Conservation (phyloP, 768 basidiomycete species). For the Symmetrospora coprosmae region DNA sequence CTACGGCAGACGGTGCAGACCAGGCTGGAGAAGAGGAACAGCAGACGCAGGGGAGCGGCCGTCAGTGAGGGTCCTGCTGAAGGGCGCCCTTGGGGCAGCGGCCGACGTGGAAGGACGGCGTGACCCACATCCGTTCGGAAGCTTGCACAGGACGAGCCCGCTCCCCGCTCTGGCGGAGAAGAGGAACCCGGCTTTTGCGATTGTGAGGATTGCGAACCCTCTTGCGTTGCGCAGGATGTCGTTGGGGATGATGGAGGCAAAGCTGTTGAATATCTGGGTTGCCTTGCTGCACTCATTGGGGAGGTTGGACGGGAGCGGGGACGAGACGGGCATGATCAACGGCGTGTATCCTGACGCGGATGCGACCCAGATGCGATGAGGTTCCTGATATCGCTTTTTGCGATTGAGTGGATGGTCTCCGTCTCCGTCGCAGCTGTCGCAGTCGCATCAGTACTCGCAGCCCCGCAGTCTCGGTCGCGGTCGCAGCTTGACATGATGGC, state of each 20-base stretch:
- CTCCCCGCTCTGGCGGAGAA: slow-evolving; percentile 31
- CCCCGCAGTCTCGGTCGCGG: no score
- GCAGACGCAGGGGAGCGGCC: no score
- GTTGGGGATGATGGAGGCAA: slow-evolving; percentile 29
- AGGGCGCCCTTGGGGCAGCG: no score
- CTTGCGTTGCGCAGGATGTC: slow-evolving; percentile 30
- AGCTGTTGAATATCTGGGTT: slow-evolving; percentile 20
- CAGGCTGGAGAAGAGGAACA: slow-evolving; percentile 48
- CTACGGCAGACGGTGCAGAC: slow-evolving; percentile 85
- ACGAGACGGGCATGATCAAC: slow-evolving; percentile 7
- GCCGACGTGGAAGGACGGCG: no score
- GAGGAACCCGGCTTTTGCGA: slow-evolving; percentile 33
- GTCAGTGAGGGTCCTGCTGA: no score
- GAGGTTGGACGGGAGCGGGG: slow-evolving; percentile 18
- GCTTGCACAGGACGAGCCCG: slow-evolving; percentile 29
- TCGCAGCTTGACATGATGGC: no score
- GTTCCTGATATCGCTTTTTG: no score
- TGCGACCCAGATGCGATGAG: no score
- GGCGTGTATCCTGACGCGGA: no score
- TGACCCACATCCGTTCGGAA: slow-evolving; percentile 22
- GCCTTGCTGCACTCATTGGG: slow-evolving; percentile 23
- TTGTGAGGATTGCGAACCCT: slow-evolving; percentile 28
- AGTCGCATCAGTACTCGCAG: no score
- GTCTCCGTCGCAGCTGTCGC: no score
- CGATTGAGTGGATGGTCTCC: no score